Evolutionary conservation across 2,329 filamentous ascomycete genomes (phyloP), one percentile per base, ranked within the genome.

Genomic region (Fusarium compactum): DNA sequence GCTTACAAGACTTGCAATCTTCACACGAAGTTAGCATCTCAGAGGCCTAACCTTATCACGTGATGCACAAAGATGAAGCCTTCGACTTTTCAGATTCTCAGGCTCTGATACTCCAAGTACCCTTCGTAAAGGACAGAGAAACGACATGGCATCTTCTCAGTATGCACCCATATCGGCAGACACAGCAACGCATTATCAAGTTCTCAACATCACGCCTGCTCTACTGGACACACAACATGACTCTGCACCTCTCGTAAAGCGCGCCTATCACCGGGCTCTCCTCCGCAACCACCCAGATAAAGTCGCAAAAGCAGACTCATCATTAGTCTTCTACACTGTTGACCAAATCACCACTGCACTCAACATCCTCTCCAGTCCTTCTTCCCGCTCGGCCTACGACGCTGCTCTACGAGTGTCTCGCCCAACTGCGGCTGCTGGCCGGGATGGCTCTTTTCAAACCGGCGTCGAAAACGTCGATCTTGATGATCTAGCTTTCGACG

Each of bases 281-380:
- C 85, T 92, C 18, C 85, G 83, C 69, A 85, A 91, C 80, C 90
- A 92, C 78, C 90, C 90, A 4, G 89, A 91, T 80, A 90, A 91
- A 74, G 73, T 77, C 64, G 41, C 58, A 52, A 46, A 70, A 47
- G 64, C 51, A 27, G 46, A 56, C 24, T 43, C 65, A 51, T 27
- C 65, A 24, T 29, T 67, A 15, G 87, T 83, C 25, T 88, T 83
- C 77, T 88, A 84, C 77, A 87, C 87, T 3, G 80, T 92, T 63
- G 90, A 92, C 78, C 87, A 91, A 74, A 91, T 92, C 76, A 85
- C 87, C 51, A 77, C 82, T 41, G 90, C 90, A 44, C 90, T 86
- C 79, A 81, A 81, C 12, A 82, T 85, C 1, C 84, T 92, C 50
- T 88, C 87, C 14, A 82, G 84, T 62, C 80, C 84, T 5, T 72